phyloP scores from a whole-genome alignment of 1,139 yeast species.

The Hanseniaspora gamundiae region DNA sequence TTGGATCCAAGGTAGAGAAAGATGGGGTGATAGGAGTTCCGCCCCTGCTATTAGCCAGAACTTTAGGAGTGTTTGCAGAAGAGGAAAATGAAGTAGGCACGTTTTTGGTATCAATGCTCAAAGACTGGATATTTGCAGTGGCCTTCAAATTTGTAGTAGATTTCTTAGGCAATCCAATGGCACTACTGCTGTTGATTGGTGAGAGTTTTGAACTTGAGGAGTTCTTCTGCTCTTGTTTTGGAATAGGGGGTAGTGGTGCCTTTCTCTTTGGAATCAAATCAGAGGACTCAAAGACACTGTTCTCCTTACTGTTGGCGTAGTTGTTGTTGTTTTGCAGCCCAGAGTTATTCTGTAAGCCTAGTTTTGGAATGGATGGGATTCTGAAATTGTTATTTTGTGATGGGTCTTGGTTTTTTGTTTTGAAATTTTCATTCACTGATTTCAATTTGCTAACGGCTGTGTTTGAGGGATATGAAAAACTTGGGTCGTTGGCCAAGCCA shows the following conservation, averaged over 20 bases:
- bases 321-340: slow-evolving; percentile 1
- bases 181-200: too few species aligned
- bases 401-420: not conserved
- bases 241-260: slow-evolving; percentile 41
- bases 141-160: slow-evolving; percentile 5
- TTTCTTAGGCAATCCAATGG: slow-evolving; percentile 5
- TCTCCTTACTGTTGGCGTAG: slow-evolving; percentile 4
- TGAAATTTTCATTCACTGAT: not conserved
- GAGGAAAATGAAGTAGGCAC: not conserved
- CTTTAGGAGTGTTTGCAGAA: slow-evolving; percentile 13
- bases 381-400: slow-evolving; percentile 1
- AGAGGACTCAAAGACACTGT: not conserved
- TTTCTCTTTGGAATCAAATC: slow-evolving; percentile 33
- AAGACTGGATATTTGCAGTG: slow-evolving; percentile 17
- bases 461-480: not conserved
- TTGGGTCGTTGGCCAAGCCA: not conserved
- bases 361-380: slow-evolving; percentile 3
- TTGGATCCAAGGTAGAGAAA: not conserved
- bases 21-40: not conserved
- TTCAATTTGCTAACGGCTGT: not conserved
- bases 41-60: slow-evolving; percentile 7
- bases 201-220: too few species aligned
- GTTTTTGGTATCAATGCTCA: slow-evolving; percentile 14
- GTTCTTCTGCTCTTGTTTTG: too few species aligned
- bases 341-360: not conserved